Evolutionary conservation across 106 monocot species (phyloP).

Genomic region (Dioscorea dumetorum): DNA sequence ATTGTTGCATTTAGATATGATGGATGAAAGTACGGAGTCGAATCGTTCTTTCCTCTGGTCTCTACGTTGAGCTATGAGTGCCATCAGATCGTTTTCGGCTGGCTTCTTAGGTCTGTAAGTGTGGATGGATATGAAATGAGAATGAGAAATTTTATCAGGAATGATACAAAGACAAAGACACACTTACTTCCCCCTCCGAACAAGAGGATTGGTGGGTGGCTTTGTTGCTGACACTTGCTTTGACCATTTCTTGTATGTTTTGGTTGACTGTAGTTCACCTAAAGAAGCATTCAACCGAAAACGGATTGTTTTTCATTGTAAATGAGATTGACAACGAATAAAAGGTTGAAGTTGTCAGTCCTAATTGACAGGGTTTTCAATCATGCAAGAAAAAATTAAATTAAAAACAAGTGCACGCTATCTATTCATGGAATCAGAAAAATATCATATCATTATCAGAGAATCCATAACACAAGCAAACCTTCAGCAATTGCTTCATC

Average conservation of each 20-base stretch:
- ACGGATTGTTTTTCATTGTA: neutral
- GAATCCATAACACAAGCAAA: constrained; percentile 2
- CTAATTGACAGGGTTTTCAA: neutral
- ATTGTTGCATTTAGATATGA: constrained; percentile 46
- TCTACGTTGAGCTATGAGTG: constrained; percentile 57
- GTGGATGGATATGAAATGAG: neutral
- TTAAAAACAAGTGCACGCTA: neutral
- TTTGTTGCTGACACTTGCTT: constrained; percentile 54
- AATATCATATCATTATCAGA: neutral
- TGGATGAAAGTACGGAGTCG: constrained; percentile 66
- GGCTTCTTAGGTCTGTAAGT: constrained; percentile 54
- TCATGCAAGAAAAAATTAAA: neutral
- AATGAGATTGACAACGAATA: neutral
- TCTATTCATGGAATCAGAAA: neutral
- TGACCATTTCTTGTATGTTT: constrained; percentile 85
- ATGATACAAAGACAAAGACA: neutral
- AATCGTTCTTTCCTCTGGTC: constrained; percentile 61
- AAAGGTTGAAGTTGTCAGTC: neutral
- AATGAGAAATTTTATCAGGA: neutral
- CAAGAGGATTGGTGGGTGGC: constrained; percentile 73
- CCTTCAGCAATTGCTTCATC: constrained; percentile 84
- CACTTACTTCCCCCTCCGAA: constrained; percentile 41
- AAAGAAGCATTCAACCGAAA: neutral
- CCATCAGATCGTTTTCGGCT: constrained; percentile 50
- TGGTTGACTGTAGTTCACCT: constrained; percentile 82